A percentile compares a stretch with the other conserved stretches of the same genome.
Conservation (phyloP, 1,284 basidiomycete genomes). For the Vanrija pseudolonga region DNA sequence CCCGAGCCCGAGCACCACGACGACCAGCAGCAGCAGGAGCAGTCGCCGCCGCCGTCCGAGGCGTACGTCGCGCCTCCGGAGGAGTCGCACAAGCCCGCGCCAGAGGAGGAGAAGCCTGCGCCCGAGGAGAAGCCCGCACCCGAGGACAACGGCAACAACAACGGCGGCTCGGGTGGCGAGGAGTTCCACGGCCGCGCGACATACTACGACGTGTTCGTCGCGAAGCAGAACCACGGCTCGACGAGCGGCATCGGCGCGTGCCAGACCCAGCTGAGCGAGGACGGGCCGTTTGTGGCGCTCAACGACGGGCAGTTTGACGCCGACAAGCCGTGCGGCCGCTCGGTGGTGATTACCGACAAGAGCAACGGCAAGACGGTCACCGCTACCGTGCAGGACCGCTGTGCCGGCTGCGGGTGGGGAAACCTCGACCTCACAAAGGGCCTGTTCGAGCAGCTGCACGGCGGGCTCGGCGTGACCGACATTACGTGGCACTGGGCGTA, state of each 20-base stretch:
- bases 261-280: constrained; percentile 31
- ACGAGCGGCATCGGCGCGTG: constrained; percentile 34
- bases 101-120: too few relatives aligned
- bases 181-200: constrained; percentile 21
- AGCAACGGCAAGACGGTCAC: not conserved
- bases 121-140: too few relatives aligned
- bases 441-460: constrained; percentile 44
- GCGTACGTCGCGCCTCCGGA: too few relatives aligned
- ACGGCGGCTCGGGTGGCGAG: too few relatives aligned
- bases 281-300: constrained; percentile 38
- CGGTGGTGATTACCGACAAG: constrained; percentile 2
- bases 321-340: constrained; percentile 3
- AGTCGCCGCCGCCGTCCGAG: too few relatives aligned
- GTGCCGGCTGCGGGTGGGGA: constrained; percentile 26
- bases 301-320: constrained; percentile 30
- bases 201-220: constrained; percentile 31
- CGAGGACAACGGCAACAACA: too few relatives aligned
- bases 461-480: too few relatives aligned
- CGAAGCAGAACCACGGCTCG: too few relatives aligned
- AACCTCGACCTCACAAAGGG: constrained; percentile 52
- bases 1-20: too few relatives aligned
- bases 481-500: too few relatives aligned
- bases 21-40: too few relatives aligned
- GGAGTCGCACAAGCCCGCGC: too few relatives aligned
- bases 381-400: constrained; percentile 1